Conservation (phyloP, 1,284 basidiomycete species). For the Melanopsichium pennsylvanicum region DNA sequence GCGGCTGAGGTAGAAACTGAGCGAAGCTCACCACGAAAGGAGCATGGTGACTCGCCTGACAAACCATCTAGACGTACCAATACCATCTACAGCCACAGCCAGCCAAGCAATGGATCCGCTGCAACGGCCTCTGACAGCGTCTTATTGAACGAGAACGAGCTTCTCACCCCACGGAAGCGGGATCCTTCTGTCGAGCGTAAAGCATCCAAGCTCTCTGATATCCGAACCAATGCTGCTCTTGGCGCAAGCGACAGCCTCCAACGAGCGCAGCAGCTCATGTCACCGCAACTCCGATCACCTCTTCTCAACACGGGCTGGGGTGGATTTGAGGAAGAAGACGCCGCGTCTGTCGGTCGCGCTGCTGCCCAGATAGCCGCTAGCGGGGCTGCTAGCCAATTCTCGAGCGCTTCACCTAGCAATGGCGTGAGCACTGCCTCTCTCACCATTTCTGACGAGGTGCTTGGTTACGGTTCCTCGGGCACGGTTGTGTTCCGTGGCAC, state of each 20-base stretch:
- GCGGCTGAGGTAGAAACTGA: neutral
- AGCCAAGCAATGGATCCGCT: slow-evolving; percentile 4
- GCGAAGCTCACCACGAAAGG: neutral
- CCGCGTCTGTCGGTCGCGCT: slow-evolving; percentile 29
- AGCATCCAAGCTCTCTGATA: slow-evolving; percentile 2
- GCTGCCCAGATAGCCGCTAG: slow-evolving; percentile 42
- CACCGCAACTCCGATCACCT: slow-evolving; percentile 32
- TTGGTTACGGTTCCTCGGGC: slow-evolving; percentile 89
- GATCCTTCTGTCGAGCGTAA: neutral
- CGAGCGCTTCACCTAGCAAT: slow-evolving; percentile 18
- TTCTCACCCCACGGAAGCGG: slow-evolving; percentile 15
- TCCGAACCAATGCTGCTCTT: slow-evolving; percentile 10
- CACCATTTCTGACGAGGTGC: slow-evolving; percentile 60
- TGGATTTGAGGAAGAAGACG: slow-evolving; percentile 32
- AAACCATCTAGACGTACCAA: slow-evolving; percentile 11
- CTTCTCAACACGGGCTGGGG: slow-evolving; percentile 39
- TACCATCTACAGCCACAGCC: neutral
- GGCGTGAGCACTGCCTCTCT: slow-evolving; percentile 46
- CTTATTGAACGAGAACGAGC: slow-evolving; percentile 37
- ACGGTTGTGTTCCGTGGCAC: slow-evolving; percentile 93
- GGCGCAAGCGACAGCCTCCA: slow-evolving; percentile 42
- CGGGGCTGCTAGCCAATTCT: slow-evolving; percentile 21
- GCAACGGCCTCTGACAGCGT: slow-evolving; percentile 15
- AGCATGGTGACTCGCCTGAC: neutral
- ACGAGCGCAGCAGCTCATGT: slow-evolving; percentile 44